These are phyloP conservation scores for Oryza punctata DNA, from an alignment of 176 grass and related monocot genomes.

Conservation along the genomic window DNA sequence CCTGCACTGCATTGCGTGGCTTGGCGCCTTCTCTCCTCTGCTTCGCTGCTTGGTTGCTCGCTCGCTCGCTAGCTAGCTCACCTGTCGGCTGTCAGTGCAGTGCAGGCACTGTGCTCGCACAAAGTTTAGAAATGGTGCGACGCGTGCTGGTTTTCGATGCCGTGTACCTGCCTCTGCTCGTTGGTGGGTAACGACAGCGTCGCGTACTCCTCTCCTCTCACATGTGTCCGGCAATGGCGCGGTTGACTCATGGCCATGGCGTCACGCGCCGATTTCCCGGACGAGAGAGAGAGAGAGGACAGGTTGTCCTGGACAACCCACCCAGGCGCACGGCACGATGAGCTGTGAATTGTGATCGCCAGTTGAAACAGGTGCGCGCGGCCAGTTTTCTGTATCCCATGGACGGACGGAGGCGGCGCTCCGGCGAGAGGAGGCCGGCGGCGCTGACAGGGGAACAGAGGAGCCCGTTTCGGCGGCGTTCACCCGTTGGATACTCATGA, in stretches of 20 bases:
- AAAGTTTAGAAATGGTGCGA: slow-evolving; percentile 3
- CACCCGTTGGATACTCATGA: no score
- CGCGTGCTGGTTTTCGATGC: slow-evolving; percentile 2
- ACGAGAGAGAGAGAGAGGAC: background rate
- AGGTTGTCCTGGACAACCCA: no score
- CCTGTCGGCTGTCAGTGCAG: slow-evolving; percentile 17
- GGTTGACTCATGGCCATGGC: background rate
- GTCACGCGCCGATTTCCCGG: background rate
- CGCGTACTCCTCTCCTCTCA: background rate
- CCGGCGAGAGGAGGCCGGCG: background rate
- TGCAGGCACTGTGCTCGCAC: background rate
- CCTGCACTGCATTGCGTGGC: background rate
- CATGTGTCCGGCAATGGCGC: background rate
- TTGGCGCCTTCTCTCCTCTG: slow-evolving; percentile 34
- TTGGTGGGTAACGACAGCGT: background rate
- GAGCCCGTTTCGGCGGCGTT: no score
- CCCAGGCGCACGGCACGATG: background rate
- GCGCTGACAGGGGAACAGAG: no score
- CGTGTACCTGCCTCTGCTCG: background rate
- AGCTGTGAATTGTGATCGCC: no score
- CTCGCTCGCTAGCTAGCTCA: background rate
- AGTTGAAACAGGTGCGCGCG: no score
- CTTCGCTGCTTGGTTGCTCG: background rate
- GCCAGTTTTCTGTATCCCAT: background rate
- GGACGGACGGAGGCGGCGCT: background rate